Evolutionary conservation across 768 basidiomycete genomes (phyloP), one percentile per base, ranked within the genome.

Genomic region (Lactarius evosmus): DNA sequence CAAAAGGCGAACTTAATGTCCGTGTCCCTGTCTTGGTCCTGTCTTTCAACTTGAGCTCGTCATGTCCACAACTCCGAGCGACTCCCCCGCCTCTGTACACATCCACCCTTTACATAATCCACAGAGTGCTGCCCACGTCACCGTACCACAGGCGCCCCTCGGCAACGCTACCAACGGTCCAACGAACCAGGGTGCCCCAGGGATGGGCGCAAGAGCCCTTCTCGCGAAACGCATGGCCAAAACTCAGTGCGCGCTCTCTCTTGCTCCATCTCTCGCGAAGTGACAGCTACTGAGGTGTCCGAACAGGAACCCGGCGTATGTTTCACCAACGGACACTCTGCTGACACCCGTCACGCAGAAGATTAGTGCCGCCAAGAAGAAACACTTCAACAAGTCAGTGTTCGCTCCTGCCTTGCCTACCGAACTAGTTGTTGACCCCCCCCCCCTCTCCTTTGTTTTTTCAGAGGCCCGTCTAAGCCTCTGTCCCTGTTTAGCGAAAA

Each of bases 291-390:
- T 57, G 8, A 41, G 49, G 60, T 58, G 63, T 44, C 70, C 69
- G 33, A 17, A 33, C 73, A 94, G 93, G 74, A 97, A 97, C 74
- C 89, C 92, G 25, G 85, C 85, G 36, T 93, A 85, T 72, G 80
- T 95, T 71, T 98, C 96, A 19, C 96, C 96, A 2, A 97, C 96
- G 9, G 96, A 99, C 75, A 92, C 90, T 73, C 81, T 98, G 75
- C 85, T 98, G 82, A 96, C 94, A 2, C 96, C 96, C 3, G 86
- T 86, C 73, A 91, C 95, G 7, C 89, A 95, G 76, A 98, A 98
- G 75, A 82, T 98, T 58, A 89, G 81, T 56, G 91, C 90, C 19
- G 89, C 89, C 3, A 95, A 86, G 82, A 95, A 96, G 82, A 93
- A 93, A 76, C 93, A 93, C 71, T 98, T 97, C 73, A 79, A 75